Percentiles rank a stretch among this genome's conserved stretches.
These are phyloP conservation scores for Amanita muscaria DNA, from an alignment of 768 basidiomycete species.

Conservation along the genomic window DNA sequence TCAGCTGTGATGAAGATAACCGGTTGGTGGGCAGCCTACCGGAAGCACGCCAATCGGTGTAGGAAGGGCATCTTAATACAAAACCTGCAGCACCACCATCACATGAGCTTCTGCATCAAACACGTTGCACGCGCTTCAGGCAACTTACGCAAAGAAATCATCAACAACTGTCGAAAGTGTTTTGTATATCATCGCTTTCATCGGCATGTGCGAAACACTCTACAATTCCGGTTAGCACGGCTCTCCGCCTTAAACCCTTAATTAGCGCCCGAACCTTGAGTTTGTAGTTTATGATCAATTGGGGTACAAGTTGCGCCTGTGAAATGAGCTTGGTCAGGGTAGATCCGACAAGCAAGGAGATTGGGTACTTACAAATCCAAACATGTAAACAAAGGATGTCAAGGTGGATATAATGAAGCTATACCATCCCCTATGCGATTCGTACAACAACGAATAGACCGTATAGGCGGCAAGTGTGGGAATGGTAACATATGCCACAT, in stretches of 20 bases:
- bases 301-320: conserved; percentile 78
- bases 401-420: conserved; percentile 90
- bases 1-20: conserved; percentile 13
- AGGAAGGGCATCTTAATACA: conserved; percentile 96
- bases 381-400: conserved; percentile 92
- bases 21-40: conserved; percentile 24
- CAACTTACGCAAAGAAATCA: conserved; percentile 79
- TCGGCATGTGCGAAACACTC: conserved; percentile 97
- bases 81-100: conserved; percentile 42
- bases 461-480: conserved; percentile 74
- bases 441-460: conserved; percentile 71
- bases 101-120: conserved; percentile 10
- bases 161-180: conserved; percentile 85
- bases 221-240: conserved; percentile 20
- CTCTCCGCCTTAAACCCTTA: conserved; percentile 1
- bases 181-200: conserved; percentile 98
- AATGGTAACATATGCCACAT: conserved; percentile 84
- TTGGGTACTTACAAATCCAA: conserved; percentile 79
- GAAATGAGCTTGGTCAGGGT: conserved; percentile 11
- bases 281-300: conserved; percentile 95
- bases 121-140: background rate
- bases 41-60: conserved; percentile 85
- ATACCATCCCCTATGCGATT: conserved; percentile 92
- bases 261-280: conserved; percentile 57
- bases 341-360: conserved; percentile 7